Evolutionary conservation across 345 rosid genomes (phyloP), one percentile per base, ranked within the genome.

Genomic region (Streptanthus diversifolius): DNA sequence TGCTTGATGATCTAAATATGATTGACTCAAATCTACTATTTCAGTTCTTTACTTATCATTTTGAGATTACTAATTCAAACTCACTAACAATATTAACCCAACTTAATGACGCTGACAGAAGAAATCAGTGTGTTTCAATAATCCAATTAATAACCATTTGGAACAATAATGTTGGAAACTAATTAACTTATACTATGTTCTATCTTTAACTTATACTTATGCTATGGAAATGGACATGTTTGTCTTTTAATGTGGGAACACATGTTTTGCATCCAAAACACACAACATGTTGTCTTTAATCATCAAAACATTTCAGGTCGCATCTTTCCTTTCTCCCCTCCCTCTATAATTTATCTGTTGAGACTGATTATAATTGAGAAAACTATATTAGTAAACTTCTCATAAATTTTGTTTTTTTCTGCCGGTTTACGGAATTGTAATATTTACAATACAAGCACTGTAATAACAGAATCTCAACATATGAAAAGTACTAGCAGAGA

Each of bases 231-330:
- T 63, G 59, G 67, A 48, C 44, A 30, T 5, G 29, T 27, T 58
- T 74, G 54, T 66, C 54, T 74, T 67, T 48, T 64, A 64, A 40
- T 40, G 62, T 67, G 68, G 35, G 21, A 67, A 67, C 36, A 58
- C 21, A 40, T 3, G 21, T 17, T 58, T 33, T 56, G 73, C 45
- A 56, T 58, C 60, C 59, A 57, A 35, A 63, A 73, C 10, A 66
- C 59, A 66, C 21, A 45, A 57, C 59, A 12, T n/a, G n/a, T 40
- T 58, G n/a, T 52, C 56, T 47, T 22, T 6, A 40, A 63, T 13
- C 36, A 21, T 33, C 13, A 8, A 44, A 17, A 64, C 40, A 57
- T 17, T 32, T 66, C 45, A 74, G 53, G 54, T 47, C 61, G 72
- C 66, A 64, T 37, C 17, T 36, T 47, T 40, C 36, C 49, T 49